Conservation (phyloP, 805 yeast species). For the Yarrowia keelungensis region DNA sequence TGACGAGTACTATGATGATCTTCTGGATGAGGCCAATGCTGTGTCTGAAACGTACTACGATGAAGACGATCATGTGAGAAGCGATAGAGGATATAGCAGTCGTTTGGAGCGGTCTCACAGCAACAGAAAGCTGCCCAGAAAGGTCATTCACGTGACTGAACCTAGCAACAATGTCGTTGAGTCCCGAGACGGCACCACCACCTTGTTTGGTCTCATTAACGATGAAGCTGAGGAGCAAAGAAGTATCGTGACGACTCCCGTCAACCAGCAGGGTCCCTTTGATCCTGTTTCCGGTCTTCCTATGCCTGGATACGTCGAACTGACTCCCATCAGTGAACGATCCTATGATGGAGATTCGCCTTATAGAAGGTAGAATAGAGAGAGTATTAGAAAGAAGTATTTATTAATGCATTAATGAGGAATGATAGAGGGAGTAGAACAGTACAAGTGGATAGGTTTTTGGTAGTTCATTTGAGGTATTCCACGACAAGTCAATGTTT, state of each 20-base stretch:
- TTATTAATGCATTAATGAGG: conserved; percentile 10
- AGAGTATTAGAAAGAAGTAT: background rate
- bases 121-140: conserved; percentile 26
- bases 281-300: conserved; percentile 32
- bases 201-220: conserved; percentile 13
- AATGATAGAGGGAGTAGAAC: too few relatives aligned
- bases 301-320: conserved; percentile 18
- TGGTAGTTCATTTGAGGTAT: too few relatives aligned
- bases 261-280: conserved; percentile 20
- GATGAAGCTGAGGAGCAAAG: background rate
- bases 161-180: conserved; percentile 2
- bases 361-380: conserved; percentile 1
- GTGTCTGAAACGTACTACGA: conserved; percentile 27
- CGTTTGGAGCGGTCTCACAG: conserved; percentile 33
- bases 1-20: conserved; percentile 21
- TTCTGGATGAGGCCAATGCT: conserved; percentile 26
- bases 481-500: too few relatives aligned
- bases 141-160: conserved; percentile 9
- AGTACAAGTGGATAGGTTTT: too few relatives aligned
- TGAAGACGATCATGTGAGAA: conserved; percentile 11
- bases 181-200: conserved; percentile 9
- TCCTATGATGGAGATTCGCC: conserved; percentile 22
- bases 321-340: conserved; percentile 35
- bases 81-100: background rate
- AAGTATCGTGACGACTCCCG: conserved; percentile 18